Evolutionary conservation across 805 yeast species (phyloP), one percentile per base, ranked within the genome.

Genomic region (Yamadazyma ubonensis): DNA sequence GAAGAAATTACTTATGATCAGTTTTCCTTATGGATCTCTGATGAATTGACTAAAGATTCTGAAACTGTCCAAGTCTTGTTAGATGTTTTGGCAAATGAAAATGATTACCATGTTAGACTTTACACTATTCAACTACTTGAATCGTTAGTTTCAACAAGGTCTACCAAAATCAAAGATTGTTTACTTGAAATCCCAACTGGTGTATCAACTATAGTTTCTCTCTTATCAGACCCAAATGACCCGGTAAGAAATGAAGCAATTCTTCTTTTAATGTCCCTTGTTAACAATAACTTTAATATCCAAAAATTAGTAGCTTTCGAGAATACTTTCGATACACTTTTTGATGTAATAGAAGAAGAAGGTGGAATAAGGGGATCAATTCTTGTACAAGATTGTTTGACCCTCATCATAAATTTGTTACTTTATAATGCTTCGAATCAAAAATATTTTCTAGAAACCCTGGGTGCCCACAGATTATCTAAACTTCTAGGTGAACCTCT

Each of bases 221-320:
- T 57, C 49, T 71, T 40, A 75, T 52, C 59, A 23, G 73, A 69
- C 42, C 39, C 45, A 7, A 52, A 86, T 47, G 98, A 91, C 45
- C 96, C 95, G 12, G 78, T 93, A 6, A 72, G 98, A 52, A 90
- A 91, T 58, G 96, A 93, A 61, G 79, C 93, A 2, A 81, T 91
- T 26, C 62, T 91, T 37, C 66, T 95, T n/a, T 67, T 95, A 36
- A 82, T 85, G 81, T 83, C 89, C 8, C 71, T 93, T 2, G 95
- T 81, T 9, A 81, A 82, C 50, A 83, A 86, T 44, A 86, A 88
- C 52, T 78, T 81, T 43, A 91, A 87, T 58, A 81, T 91, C 22
- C 99, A 93, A 58, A 90, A 89, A 54, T 66, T 93, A 14, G 95
- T 95, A 7, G 99, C 96, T 0, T 93, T 93, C 56, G 97, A 93